These are phyloP conservation scores for Galeopsis tetrahit DNA, from an alignment of 257 asterid species.

Conservation along the genomic window DNA sequence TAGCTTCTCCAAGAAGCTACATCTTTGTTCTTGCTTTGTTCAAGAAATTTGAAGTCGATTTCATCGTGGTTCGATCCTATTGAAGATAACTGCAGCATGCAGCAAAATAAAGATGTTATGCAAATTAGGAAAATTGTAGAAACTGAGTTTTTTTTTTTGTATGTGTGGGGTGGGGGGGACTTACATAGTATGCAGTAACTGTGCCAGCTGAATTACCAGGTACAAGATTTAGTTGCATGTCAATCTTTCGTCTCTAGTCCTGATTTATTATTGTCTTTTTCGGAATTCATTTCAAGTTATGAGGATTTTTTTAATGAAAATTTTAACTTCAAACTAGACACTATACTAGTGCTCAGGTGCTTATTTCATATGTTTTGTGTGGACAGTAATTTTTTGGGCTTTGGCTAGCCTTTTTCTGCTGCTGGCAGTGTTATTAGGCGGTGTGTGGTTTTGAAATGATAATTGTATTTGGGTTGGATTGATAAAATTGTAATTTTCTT, in stretches of 20 bases:
- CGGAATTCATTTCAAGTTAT: slow-evolving; percentile 11
- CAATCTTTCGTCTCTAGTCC: slow-evolving; percentile 22
- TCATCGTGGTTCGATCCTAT: slow-evolving; percentile 56
- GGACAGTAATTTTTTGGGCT: slow-evolving; percentile 34
- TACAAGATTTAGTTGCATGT: slow-evolving; percentile 55
- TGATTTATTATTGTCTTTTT: slow-evolving; percentile 28
- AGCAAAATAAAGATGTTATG: neutral
- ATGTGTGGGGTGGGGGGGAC: neutral
- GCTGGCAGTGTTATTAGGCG: slow-evolving; percentile 31
- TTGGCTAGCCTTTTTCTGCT: slow-evolving; percentile 25
- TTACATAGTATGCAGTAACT: slow-evolving; percentile 49
- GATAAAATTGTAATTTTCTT: slow-evolving; percentile 14
- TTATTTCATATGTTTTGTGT: slow-evolving; percentile 28
- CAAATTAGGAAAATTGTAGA: neutral
- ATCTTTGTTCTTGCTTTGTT: too few species aligned
- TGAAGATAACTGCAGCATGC: slow-evolving; percentile 48
- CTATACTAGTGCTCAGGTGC: slow-evolving; percentile 14
- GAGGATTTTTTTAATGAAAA: neutral
- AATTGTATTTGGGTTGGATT: slow-evolving; percentile 36
- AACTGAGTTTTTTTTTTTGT: neutral
- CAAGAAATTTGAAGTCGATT: slow-evolving; percentile 64
- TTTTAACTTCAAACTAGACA: slow-evolving; percentile 30
- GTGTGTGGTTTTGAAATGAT: slow-evolving; percentile 17
- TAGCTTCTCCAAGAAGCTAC: too few species aligned
- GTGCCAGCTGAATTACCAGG: slow-evolving; percentile 65